Base-by-base conservation (phyloP, 345 rosid genomes). In the Brassica rapa region DNA sequence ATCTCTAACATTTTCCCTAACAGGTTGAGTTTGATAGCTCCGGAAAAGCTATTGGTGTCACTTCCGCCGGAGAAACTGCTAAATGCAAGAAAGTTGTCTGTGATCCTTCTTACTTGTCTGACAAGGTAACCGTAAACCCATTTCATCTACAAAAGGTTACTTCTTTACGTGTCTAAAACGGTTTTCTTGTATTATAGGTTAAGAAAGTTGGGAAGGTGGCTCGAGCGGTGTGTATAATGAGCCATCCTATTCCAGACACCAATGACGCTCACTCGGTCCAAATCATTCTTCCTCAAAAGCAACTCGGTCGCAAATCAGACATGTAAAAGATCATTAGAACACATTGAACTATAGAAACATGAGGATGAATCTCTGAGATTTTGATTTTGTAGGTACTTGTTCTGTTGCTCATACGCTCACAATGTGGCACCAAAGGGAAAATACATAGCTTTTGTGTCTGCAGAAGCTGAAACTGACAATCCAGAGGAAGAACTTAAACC, bases 381-480 rank as follows among this genome's bases (percentile, higher is more conserved):
- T 30, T 70, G 53, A 21, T 25, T 57, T 33, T 64, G 53, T 72
- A 83, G 87, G 87, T 85, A 83, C 51, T 70, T 95, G 75, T 95
- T 95, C 87, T 93, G 99, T 73, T 95, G 97, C 74, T 95, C 99
- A 51, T 91, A 88, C 80, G 67, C 97, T 67, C 99, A 93, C 85
- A 95, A 93, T 67, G 99, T 93, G 46, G 98, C 99, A 78, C 96
- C 98, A 57, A 89, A 88, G 85, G 98, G 99, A 2, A 91, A 93
- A 80, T 95, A 85, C 83, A 95, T 95, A 67, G 99, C 99, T 23
- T 93, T 95, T 85, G 99, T 95, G n/a, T 95, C 96, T 24, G 84
- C 94, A 27, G 99, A 88, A 85, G 99, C 99, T 0, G 97, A 95
- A 87, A 93, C 96, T 37, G 92, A 91, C 72, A 72, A 86, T 70